Conservation (phyloP, 2,329 filamentous ascomycete species). For the Dactylellina leptospora region DNA sequence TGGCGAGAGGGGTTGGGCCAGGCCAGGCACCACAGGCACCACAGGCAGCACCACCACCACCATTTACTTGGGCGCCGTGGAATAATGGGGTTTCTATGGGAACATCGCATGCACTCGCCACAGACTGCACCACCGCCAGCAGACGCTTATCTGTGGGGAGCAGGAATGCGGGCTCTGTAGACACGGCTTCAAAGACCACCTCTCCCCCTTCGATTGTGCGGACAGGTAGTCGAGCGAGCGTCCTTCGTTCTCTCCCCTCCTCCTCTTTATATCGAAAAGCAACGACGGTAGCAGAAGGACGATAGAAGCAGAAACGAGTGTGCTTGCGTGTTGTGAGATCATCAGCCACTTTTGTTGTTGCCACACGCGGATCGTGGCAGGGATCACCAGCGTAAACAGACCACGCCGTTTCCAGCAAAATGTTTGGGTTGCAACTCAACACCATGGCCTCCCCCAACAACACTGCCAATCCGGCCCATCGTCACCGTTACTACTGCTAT, state of each 20-base stretch:
- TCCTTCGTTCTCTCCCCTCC: background rate
- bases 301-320: no score
- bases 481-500: background rate
- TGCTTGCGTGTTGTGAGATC: no score
- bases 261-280: background rate
- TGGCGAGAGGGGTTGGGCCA: constrained; percentile 8
- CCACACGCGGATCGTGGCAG: background rate
- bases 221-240: background rate
- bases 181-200: constrained; percentile 5
- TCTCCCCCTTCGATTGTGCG: background rate
- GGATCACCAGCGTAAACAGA: background rate
- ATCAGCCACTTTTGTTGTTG: constrained; percentile 2
- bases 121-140: constrained; percentile 2
- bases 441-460: background rate
- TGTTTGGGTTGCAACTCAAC: background rate
- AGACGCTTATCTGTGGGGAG: background rate
- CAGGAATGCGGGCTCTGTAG: background rate
- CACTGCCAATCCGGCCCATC: background rate
- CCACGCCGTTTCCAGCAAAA: background rate
- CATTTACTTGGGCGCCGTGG: background rate
- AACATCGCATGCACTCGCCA: constrained; percentile 23
- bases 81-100: constrained; percentile 25
- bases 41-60: background rate
- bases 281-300: no score
- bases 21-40: background rate